Percentiles rank a stretch among this genome's conserved stretches.
phyloP scores from a whole-genome alignment of 331 rosid genomes.

The Spiraea crenata region DNA sequence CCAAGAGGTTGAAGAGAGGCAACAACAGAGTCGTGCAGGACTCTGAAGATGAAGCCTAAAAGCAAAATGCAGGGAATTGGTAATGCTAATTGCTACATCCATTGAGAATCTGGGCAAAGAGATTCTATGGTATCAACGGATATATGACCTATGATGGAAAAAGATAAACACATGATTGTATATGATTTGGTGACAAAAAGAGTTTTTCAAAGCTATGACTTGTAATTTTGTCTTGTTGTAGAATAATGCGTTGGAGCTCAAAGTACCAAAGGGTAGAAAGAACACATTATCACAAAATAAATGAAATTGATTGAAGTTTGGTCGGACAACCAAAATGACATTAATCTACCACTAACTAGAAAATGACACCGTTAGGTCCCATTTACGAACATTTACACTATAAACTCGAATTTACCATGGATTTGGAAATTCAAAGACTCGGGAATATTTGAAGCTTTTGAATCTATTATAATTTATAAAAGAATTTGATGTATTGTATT shows the following conservation, averaged over 20 bases:
- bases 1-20: slow-evolving; percentile 34
- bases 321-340: not conserved
- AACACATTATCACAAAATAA: not conserved
- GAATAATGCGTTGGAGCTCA: not conserved
- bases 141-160: too few species aligned
- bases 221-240: not conserved
- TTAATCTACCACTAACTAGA: not conserved
- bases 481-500: too few species aligned
- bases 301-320: not conserved
- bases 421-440: too few species aligned
- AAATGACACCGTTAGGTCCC: not conserved
- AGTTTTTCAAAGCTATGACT: too few species aligned
- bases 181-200: too few species aligned
- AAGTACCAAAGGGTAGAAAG: not conserved
- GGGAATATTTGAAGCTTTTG: too few species aligned
- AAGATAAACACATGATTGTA: too few species aligned
- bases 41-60: slow-evolving; percentile 38
- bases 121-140: too few species aligned
- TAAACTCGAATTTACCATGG: too few species aligned
- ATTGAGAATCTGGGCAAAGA: too few species aligned
- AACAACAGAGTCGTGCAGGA: slow-evolving; percentile 27
- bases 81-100: not conserved
- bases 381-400: not conserved
- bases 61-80: not conserved
- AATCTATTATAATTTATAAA: too few species aligned